phyloP scores from a whole-genome alignment of 2,329 filamentous ascomycete genomes.

The Pestalotiopsis sp. region DNA sequence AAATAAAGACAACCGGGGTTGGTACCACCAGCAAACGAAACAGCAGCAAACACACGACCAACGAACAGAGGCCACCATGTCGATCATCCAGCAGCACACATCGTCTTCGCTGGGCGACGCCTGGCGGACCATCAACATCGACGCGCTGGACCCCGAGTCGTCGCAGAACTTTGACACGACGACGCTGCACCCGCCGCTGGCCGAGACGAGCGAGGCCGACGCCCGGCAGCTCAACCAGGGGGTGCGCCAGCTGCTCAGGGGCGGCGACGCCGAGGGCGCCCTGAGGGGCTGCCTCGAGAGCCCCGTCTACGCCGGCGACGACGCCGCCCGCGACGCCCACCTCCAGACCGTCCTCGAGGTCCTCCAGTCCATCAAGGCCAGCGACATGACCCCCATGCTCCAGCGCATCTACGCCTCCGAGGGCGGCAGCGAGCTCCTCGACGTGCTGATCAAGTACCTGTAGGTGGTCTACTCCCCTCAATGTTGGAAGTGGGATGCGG shows the following conservation, averaged over 20 bases:
- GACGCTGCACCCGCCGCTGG: conserved; percentile 76
- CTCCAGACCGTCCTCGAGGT: conserved; percentile 89
- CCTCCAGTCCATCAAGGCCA: conserved; percentile 92
- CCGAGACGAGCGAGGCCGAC: conserved; percentile 75
- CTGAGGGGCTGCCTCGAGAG: conserved; percentile 82
- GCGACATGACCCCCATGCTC: conserved; percentile 90
- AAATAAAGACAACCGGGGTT: background rate
- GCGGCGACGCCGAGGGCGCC: conserved; percentile 86
- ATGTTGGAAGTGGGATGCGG: background rate
- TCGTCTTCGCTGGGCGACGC: conserved; percentile 62
- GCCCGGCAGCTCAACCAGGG: conserved; percentile 78
- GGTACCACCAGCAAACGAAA: background rate
- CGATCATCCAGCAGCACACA: conserved; percentile 68
- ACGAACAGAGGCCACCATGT: conserved; percentile 47
- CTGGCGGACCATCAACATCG: conserved; percentile 92
- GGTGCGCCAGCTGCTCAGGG: conserved; percentile 83
- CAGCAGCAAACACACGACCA: background rate
- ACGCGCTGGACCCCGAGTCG: conserved; percentile 87
- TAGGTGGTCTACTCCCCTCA: conserved; percentile 49
- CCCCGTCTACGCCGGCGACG: conserved; percentile 71
- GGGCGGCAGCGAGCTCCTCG: conserved; percentile 81
- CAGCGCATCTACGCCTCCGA: conserved; percentile 77
- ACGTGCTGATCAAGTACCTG: conserved; percentile 98
- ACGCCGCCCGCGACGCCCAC: conserved; percentile 75
- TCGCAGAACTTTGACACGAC: conserved; percentile 88